Base-by-base conservation (phyloP, 2,329 filamentous ascomycete genomes). In the Neofusicoccum umdonicola region DNA sequence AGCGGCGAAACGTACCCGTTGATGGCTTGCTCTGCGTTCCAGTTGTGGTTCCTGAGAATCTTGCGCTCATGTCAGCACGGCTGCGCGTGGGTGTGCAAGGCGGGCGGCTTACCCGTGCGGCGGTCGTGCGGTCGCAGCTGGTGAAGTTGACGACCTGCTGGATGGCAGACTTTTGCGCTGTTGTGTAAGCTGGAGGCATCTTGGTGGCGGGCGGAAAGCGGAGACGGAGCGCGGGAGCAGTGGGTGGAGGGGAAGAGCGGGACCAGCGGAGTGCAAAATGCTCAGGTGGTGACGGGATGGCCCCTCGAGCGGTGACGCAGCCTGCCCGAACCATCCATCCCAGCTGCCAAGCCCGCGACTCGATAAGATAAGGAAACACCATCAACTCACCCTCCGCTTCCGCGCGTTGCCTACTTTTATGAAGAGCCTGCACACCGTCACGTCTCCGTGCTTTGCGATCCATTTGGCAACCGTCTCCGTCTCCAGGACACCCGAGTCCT, bases 181-280 rank as follows among this genome's bases (percentile, higher is more conserved):
- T 50, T 6, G 75, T 81, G 71, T 81, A 80, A 44, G 76, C 78
- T 77, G 80, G 70, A 69, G 81, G 79, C 81, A 83, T 82, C 8
- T 69, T 78, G 68, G 39, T 7, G 35, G 35, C 22, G 54, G 22
- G 31, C 31, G 27, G 31, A 15, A 11, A 45, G 54, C 63, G 63
- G 35, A 11, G 62, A 31, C 44, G 52, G 19, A 56, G 27, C 17
- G 22, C 34, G 11, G 31, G 42, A 12, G 22, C 6, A 42, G 61
- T 27, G 41, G 41, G 41, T 44, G 61, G 50, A 56, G 61, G 34
- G n/a, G 41, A 56, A 45, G 39, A 50, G n/a, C 50, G 41, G 34
- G 61, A 56, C 56, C 17, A 9, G 61, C 48, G 39, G 48, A 42
- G 48, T 54, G 42, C 61, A 45, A 45, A 44, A 63, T 52, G 61